Evolutionary conservation across 106 monocot species (phyloP), one percentile per base, ranked within the genome.

Genomic region (Agapanthus africanus): DNA sequence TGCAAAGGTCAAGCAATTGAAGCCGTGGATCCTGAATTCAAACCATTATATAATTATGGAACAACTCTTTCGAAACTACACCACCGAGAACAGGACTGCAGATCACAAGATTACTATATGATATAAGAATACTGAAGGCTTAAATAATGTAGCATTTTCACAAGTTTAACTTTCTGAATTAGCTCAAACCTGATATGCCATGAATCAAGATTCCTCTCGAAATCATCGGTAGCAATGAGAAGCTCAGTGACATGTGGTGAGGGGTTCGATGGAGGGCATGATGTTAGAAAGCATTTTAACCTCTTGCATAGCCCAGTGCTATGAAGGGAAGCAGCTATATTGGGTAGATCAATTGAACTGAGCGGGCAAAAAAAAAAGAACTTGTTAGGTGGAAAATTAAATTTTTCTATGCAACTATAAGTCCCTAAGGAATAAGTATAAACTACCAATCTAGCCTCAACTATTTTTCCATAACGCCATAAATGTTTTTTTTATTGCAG

Each of bases 261-360:
- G 35, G 97, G 97, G 39, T 73, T 78, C 16, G 86, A 90, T 49
- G 97, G 97, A 40, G 91, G 89, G 36, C 84, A 90, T 51, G 87
- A 76, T 51, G 82, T 64, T 47, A 99, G 87, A 80, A 99, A 99
- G 7, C 69, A 51, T 61, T 61, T 40, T 27, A 99, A 75, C 69
- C 91, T 84, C 41, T 82, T 84, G 78, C 81, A 80, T 28, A 99
- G 70, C 68, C 87, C 74, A 33, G 61, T 70, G 69, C 84, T 99
- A 63, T 99, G 90, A 8, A 99, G 15, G 7, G 89, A 78, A 40
- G 92, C 89, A 26, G 87, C 71, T 76, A 87, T 88, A 46, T 84
- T 84, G 67, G 97, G 97, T 73, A 99, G 81, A 79, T 99, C 97
- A 73, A 99, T 89, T 30, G 86, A 92, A 73, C 97, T 99, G 33